Evolutionary conservation across 805 yeast genomes (phyloP), one percentile per base, ranked within the genome.

Genomic region (Saccharomycopsis amapae): DNA sequence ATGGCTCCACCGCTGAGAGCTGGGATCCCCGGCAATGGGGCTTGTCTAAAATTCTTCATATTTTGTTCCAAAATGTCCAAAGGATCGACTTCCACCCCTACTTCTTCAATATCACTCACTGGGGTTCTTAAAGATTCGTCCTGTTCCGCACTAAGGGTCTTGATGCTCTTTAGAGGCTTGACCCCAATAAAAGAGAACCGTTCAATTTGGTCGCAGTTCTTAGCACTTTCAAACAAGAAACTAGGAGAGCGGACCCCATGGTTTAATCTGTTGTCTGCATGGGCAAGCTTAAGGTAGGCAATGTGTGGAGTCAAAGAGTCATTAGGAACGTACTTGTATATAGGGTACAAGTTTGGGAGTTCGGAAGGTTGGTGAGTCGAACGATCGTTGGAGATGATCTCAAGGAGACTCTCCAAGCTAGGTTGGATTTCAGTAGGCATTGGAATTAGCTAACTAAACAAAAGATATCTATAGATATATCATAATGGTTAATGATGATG

Each of bases 1-100:
- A 90, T 75, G 4, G 97, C 97, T 53, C 99, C 99, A 48, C 99
- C 98, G 56, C 89, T 81, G 48, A 88, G 67, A 52, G 74, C 76
- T 12, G 96, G 86, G 41, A 89, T 68, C 35, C 95, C 94, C 0
- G 95, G 94, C 42, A 86, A 66, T 55, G 76, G 79, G 1, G 89
- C 86, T 58, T 85, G 87, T 45, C 70, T 75, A 57, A 74, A 76
- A 34, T 69, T 63, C 7, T 68, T 63, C 67, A 93, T 70, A 60
- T 90, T 96, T 37, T 75, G 54, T 60, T 93, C 96, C 52, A 93
- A 69, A 3, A 83, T 58, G 2, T 65, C 62, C 50, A 93, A 70
- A 1, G 98, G 98, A 63, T 93, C 98, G 22, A 77, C 77, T 54
- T 83, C 84, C 1, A 58, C 53, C 1, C 54, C 59, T 42, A 60